These are phyloP conservation scores for Eutrema heterophyllum DNA, from an alignment of 345 rosid species.

Conservation along the genomic window DNA sequence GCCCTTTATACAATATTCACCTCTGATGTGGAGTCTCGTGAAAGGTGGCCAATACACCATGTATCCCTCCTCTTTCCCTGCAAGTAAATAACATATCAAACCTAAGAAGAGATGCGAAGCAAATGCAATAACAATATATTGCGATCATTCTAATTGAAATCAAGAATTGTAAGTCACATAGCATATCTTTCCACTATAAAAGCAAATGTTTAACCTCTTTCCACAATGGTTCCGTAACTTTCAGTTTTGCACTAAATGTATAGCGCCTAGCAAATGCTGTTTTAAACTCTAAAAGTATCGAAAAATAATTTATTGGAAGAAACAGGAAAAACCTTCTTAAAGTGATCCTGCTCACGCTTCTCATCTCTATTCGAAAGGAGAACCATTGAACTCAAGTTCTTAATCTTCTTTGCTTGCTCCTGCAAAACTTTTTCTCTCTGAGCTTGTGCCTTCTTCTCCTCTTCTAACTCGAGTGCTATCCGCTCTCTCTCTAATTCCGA, in stretches of 20 bases:
- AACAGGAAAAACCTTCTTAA: constrained; percentile 54
- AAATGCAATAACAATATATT: not conserved
- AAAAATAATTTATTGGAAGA: not conserved
- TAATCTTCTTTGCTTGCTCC: constrained; percentile 87
- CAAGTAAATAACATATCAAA: constrained; percentile 22
- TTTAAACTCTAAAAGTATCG: not conserved
- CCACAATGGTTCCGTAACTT: not conserved
- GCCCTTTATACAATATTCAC: constrained; percentile 8
- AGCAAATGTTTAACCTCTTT: not conserved
- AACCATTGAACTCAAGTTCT: constrained; percentile 90
- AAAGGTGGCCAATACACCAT: constrained; percentile 76
- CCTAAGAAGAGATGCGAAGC: not conserved
- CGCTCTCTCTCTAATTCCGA: constrained; percentile 95
- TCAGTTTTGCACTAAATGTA: not conserved
- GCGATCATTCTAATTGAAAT: not conserved
- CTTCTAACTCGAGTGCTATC: constrained; percentile 86
- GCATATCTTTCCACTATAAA: not conserved
- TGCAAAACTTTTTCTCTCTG: constrained; percentile 84
- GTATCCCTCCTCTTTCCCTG: constrained; percentile 91
- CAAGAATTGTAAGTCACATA: not conserved
- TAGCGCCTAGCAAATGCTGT: not conserved
- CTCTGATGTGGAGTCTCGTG: constrained; percentile 40
- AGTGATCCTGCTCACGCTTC: constrained; percentile 42
- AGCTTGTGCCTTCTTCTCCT: constrained; percentile 92
- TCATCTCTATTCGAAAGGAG: constrained; percentile 75